Base-by-base conservation (phyloP, 2,329 filamentous ascomycete genomes). In the Juglanconis oblonga region DNA sequence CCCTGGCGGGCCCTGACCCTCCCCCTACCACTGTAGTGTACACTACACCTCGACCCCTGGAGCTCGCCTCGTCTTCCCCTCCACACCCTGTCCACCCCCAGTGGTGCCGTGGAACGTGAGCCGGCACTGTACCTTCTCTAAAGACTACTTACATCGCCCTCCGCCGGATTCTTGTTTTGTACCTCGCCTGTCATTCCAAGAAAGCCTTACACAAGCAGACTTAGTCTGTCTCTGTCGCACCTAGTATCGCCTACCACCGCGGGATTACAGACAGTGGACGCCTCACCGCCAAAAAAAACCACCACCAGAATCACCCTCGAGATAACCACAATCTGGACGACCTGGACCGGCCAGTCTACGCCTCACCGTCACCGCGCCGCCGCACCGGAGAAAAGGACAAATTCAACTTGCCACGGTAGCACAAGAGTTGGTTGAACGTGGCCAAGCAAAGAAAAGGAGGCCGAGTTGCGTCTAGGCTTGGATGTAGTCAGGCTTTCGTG, bases 81-180 rank as follows among this genome's bases (percentile, higher is more conserved):
- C 54, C 24, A 56, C 33, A 7, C 42, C 42, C 45, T 50, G 33
- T 33, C 45, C 32, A 47, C 44, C 44, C 44, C 8, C 13, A 17
- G 14, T n/a, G 33, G 44, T 48, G 54, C 44, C 24, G 45, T 56
- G 54, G 54, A 40, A 50, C 44, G 45, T 6, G 54, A 49, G 40
- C 32, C n/a, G 45, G 45, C 6, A 40, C 45, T 32, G 47, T 17
- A 49, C 45, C n/a, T 32, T 31, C 29, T 31, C 32, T 33, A 11
- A 57, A 57, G 38, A 57, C 35, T 57, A 57, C 55, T 57, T 57
- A 57, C 55, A 57, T 57, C 45, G 33, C 55, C 55, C 44, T 51
- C 55, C 49, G 38, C 47, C 55, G 55, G 55, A 40, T 51, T 57
- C 49, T 57, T 42, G 11, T 51, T 50, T 32, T 51, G 17, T 38